phyloP scores from a whole-genome alignment of 441 rosid genomes.

The Manihot esculenta region DNA sequence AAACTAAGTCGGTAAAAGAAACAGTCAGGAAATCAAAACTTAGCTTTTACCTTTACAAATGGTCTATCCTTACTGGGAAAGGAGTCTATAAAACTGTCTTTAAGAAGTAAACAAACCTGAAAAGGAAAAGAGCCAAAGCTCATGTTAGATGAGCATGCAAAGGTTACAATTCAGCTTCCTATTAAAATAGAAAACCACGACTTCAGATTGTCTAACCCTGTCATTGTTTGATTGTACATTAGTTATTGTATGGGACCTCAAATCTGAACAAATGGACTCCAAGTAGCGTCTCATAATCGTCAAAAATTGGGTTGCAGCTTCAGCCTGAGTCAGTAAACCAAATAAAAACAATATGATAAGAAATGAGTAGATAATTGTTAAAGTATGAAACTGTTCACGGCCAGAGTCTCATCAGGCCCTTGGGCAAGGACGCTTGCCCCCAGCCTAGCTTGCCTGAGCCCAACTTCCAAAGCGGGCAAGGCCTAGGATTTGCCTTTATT shows the following conservation, averaged over 20 bases:
- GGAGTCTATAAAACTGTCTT: constrained; percentile 93
- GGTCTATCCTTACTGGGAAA: constrained; percentile 73
- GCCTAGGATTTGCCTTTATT: too few relatives aligned
- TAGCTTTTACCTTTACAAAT: constrained; percentile 73
- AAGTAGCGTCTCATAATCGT: constrained; percentile 64
- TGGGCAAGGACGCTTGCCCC: too few relatives aligned
- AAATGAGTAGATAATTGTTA: not conserved
- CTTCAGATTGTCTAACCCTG: constrained; percentile 57
- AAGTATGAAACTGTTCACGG: too few relatives aligned
- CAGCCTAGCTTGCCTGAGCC: too few relatives aligned
- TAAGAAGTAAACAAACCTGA: constrained; percentile 93
- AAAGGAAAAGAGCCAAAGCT: constrained; percentile 12
- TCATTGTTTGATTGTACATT: constrained; percentile 90
- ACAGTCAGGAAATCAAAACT: not conserved
- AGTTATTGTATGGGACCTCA: constrained; percentile 87
- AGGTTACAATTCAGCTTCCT: not conserved
- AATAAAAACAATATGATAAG: constrained; percentile 13
- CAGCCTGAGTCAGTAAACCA: constrained; percentile 47
- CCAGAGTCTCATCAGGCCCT: too few relatives aligned
- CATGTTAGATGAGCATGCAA: constrained; percentile 1
- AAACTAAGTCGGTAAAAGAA: not conserved
- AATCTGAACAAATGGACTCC: constrained; percentile 85
- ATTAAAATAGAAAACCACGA: not conserved
- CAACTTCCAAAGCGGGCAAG: too few relatives aligned
- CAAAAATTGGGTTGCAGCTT: constrained; percentile 70